Evolutionary conservation across 169 alveolate species (phyloP), one percentile per base, ranked within the genome.

Genomic region (Plasmodium malariae): DNA sequence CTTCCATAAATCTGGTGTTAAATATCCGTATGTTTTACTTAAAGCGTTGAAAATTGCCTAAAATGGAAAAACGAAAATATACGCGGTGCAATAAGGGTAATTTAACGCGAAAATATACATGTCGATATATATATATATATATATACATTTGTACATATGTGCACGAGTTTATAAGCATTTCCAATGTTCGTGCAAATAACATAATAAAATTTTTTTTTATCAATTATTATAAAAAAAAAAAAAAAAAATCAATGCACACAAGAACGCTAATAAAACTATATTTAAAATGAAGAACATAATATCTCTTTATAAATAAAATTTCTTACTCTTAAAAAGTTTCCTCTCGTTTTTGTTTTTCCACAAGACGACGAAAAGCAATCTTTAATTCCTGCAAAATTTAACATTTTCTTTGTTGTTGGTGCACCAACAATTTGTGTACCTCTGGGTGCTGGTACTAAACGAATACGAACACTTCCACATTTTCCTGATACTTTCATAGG

Each of bases 391-490:
- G 99, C 99, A 96, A 98, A 98, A 49, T 96, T 95, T 57, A 99
- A 94, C 93, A 99, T 95, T 91, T 98, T 98, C 98, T 98, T 98
- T 30, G 99, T 97, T 51, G 99, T 97, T 68, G 99, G 99, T 17
- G 99, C 99, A 69, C 99, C 99, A 69, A 99, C 99, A 89, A 98
- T 97, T 68, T 98, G 99, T 26, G 99, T 97, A 87, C 99, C 99
- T 92, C 99, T 98, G 5, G 99, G 99, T 55, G 99, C 99, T 54
- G 99, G 99, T 69, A 98, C 98, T 72, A 99, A 97, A 93, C 99
- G 99, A 72, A 98, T 98, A 92, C 99, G 98, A 86, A 99, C 99
- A 54, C 99, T 98, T 48, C 99, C 99, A 94, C 99, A 98, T 97
- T 98, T 98, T 62, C 99, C 99, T 49, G 99, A 97, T 45, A 99